Percentiles rank a stretch among this genome's conserved stretches.
Evolutionary conservation across 768 basidiomycete species (phyloP).

Genomic region (Thelephora aurantiotincta): DNA sequence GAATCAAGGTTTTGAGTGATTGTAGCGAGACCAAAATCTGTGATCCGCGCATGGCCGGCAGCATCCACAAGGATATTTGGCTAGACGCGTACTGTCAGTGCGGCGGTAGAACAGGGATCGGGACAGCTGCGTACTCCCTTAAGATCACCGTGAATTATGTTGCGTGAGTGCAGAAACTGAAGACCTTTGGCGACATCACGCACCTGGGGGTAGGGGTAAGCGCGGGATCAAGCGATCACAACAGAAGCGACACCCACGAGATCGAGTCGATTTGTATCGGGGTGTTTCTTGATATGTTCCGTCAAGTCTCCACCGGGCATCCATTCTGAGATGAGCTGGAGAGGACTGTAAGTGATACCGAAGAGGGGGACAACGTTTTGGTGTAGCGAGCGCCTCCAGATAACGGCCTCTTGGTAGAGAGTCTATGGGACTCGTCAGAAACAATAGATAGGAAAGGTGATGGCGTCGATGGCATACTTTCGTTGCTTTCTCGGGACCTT

Average conservation of each 20-base stretch:
- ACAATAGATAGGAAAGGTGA: no score
- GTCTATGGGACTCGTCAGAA: neutral
- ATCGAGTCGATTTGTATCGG: neutral
- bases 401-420: neutral
- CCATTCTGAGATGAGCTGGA: neutral
- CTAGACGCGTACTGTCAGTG: neutral
- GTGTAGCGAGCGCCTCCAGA: neutral
- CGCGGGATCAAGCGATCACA: neutral
- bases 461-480: no score
- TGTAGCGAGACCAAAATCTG: neutral
- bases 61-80: neutral
- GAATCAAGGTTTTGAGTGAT: neutral
- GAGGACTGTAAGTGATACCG: neutral
- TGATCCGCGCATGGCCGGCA: neutral
- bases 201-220: conserved; percentile 4
- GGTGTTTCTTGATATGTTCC: neutral
- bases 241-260: neutral
- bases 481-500: no score
- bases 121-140: conserved; percentile 8
- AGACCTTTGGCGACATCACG: conserved; percentile 9
- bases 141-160: conserved; percentile 13
- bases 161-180: conserved; percentile 9
- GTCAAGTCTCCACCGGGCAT: neutral
- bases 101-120: neutral
- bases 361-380: neutral